A percentile compares a stretch with the other conserved stretches of the same genome.
Evolutionary conservation across 352 stramenopile genomes (phyloP).

Genomic region (Phytophthora citricola): DNA sequence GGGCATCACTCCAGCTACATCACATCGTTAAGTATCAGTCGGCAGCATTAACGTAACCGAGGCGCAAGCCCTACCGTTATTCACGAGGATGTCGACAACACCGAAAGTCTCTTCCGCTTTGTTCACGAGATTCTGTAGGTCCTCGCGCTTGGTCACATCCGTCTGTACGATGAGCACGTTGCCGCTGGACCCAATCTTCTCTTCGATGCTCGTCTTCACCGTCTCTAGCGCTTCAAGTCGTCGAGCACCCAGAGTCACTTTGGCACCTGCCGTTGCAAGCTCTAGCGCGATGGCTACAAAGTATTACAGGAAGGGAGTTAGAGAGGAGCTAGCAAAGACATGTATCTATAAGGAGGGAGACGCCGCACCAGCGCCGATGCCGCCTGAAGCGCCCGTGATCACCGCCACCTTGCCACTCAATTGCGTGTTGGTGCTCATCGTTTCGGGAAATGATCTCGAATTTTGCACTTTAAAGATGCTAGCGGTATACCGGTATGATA

Average conservation of each 20-base stretch:
- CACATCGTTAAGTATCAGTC: neutral
- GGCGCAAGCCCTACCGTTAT: conserved; percentile 60
- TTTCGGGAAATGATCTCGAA: conserved; percentile 11
- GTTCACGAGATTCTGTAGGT: conserved; percentile 68
- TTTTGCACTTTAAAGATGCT: too few species aligned
- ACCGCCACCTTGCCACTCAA: conserved; percentile 85
- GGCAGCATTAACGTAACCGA: neutral
- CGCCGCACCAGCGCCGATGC: conserved; percentile 75
- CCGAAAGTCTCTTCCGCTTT: conserved; percentile 69
- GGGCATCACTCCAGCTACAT: conserved; percentile 91
- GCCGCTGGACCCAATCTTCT: conserved; percentile 31
- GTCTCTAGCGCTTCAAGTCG: conserved; percentile 65
- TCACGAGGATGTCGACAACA: conserved; percentile 90
- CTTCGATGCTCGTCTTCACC: conserved; percentile 45
- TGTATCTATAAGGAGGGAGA: neutral
- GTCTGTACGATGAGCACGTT: conserved; percentile 53
- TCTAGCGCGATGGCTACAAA: conserved; percentile 66
- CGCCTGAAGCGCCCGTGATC: conserved; percentile 88
- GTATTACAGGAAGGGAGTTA: conserved; percentile 5
- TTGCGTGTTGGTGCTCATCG: conserved; percentile 37
- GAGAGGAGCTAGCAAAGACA: neutral
- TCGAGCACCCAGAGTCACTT: conserved; percentile 84
- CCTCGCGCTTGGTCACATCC: conserved; percentile 75
- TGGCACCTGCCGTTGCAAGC: conserved; percentile 77
- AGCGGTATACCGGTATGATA: conserved; percentile 2